Base-by-base conservation (phyloP, 2,329 filamentous ascomycete genomes). In the Aspergillus fructus region DNA sequence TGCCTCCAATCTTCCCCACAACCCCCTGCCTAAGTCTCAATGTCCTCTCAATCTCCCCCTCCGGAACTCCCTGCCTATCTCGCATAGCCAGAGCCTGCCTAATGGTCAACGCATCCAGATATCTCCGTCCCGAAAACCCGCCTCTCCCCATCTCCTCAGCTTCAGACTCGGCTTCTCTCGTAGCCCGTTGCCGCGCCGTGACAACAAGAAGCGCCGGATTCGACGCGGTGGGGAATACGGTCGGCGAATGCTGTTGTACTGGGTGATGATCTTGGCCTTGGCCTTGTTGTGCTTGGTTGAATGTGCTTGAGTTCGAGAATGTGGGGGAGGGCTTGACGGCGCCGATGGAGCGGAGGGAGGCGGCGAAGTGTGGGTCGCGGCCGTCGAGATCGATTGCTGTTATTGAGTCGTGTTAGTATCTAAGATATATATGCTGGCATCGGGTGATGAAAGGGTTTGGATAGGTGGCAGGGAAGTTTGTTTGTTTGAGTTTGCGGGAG, bases 311-410 rank as follows among this genome's bases (percentile, higher is more conserved):
- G 34, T 79, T 75, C 11, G 83, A 85, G 60, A 80, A 76, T 24
- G 83, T 84, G 3, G 83, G 83, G 58, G 80, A 81, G 30, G 83
- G 83, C 53, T 79, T 80, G 7, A 86, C 84, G 54, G 83, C 80
- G 56, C 84, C 85, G 57, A 87, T 76, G 46, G 74, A 76, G 65
- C 87, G 89, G 61, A 97, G 90, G 62, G 92, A 96, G 70, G 85
- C 88, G 80, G 93, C 89, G 84, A 81, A 93, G 67, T 82, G 78
- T 1, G 84, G 84, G 67, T 87, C 85, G 58, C 79, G 81, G 55
- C 79, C 84, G 67, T 88, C 85, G 66, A 84, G 78, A 64, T 86
- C 82, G 60, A 87, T 81, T 49, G 80, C 82, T 83, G 53, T 46
- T 37, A 37, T 37, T 37, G 6, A 42, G 23, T 48, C 34, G 3